Percentiles rank a stretch among this genome's conserved stretches.
Evolutionary conservation across 129 eudicot genomes (phyloP).

Genomic region (Chrysanthemum seticuspe): DNA sequence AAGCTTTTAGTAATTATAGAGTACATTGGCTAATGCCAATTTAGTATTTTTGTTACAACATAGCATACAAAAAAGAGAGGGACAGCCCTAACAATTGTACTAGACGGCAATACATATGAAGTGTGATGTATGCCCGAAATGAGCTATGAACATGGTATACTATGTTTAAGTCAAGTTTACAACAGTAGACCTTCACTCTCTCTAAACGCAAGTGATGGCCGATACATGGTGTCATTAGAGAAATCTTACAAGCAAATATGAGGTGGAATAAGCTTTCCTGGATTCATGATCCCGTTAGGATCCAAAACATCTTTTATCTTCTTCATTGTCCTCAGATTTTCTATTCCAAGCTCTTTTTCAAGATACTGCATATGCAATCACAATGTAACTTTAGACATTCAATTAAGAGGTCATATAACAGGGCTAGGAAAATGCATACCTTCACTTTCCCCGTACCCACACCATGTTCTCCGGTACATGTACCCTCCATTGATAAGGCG

Average conservation of each 20-base stretch:
- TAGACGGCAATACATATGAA: neutral
- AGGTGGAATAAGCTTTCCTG: conserved; percentile 98
- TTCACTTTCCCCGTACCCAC: conserved; percentile 96
- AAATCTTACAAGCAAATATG: conserved; percentile 70
- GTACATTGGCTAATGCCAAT: no score
- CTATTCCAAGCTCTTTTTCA: conserved; percentile 88
- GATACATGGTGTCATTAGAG: neutral
- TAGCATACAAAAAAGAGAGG: no score
- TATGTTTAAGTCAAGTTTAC: neutral
- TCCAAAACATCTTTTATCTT: conserved; percentile 89
- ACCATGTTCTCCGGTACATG: conserved; percentile 98
- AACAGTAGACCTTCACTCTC: neutral
- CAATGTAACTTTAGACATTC: conserved; percentile 8
- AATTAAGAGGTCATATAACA: neutral
- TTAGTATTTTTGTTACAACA: no score
- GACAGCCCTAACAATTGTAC: no score
- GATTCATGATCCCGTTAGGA: conserved; percentile 96
- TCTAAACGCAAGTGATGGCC: neutral
- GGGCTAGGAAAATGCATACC: conserved; percentile 36
- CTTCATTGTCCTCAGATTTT: conserved; percentile 76
- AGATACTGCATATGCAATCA: conserved; percentile 60
- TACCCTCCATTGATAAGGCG: conserved; percentile 96
- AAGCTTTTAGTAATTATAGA: no score
- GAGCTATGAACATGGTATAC: neutral
- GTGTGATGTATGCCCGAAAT: neutral